phyloP scores from a whole-genome alignment of 768 basidiomycete genomes.

The Roridomyces roridus region DNA sequence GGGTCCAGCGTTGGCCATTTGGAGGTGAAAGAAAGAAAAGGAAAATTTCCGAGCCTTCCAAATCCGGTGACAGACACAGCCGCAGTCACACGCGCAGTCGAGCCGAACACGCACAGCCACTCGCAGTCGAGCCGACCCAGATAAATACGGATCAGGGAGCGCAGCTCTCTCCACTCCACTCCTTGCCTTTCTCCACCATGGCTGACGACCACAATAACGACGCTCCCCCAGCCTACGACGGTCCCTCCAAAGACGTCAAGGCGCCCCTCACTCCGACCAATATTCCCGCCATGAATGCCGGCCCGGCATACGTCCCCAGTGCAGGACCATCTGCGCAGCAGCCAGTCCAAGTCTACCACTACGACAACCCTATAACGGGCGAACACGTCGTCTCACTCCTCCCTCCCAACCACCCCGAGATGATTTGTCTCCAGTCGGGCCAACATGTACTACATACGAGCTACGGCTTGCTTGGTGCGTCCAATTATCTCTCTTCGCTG shows the following conservation, averaged over 20 bases:
- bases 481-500: neutral
- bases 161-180: neutral
- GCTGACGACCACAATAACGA: conserved; percentile 35
- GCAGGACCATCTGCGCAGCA: conserved; percentile 23
- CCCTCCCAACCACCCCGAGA: conserved; percentile 82
- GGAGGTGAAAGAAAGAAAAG: conserved; percentile 7
- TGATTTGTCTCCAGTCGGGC: conserved; percentile 84
- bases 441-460: conserved; percentile 66
- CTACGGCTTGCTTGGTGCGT: conserved; percentile 75
- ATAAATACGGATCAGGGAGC: too few relatives aligned
- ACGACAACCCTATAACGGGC: conserved; percentile 65
- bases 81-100: conserved; percentile 1
- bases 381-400: conserved; percentile 65
- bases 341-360: conserved; percentile 63
- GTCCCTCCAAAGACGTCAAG: conserved; percentile 24
- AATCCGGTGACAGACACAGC: neutral
- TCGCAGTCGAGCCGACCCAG: neutral
- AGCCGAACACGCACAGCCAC: neutral
- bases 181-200: neutral
- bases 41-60: conserved; percentile 4
- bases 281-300: conserved; percentile 4
- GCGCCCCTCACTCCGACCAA: neutral
- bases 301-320: conserved; percentile 34
- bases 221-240: conserved; percentile 59
- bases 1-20: conserved; percentile 34